Percentiles rank a stretch among this genome's conserved stretches.
Evolutionary conservation across 805 yeast species (phyloP).

Genomic region (Pichia sporocuriosa): DNA sequence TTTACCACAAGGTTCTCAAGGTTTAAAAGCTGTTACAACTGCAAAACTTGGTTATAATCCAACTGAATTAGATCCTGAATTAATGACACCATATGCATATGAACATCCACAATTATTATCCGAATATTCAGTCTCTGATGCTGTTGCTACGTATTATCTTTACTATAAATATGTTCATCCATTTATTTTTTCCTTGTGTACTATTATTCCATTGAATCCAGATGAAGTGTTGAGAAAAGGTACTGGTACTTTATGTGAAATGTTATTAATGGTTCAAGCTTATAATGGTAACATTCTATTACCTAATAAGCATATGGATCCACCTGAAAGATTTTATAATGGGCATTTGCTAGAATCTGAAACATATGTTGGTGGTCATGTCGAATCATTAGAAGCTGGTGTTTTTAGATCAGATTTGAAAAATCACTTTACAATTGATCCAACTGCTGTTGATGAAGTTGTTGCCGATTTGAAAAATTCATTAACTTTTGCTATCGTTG

Average conservation of each 20-base stretch:
- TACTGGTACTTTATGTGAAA: slow-evolving; percentile 97
- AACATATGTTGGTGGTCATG: slow-evolving; percentile 98
- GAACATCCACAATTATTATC: slow-evolving; percentile 89
- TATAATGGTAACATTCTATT: slow-evolving; percentile 66
- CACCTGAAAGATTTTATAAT: slow-evolving; percentile 88
- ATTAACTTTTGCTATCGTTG: slow-evolving; percentile 73
- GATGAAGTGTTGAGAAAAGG: slow-evolving; percentile 96
- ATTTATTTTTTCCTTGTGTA: slow-evolving; percentile 89
- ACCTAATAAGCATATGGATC: slow-evolving; percentile 92
- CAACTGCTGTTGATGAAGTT: slow-evolving; percentile 76
- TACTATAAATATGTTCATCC: slow-evolving; percentile 97
- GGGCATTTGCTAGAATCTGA: slow-evolving; percentile 93
- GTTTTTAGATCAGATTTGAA: slow-evolving; percentile 88
- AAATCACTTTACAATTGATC: slow-evolving; percentile 69
- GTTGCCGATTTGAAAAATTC: slow-evolving; percentile 68
- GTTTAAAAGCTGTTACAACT: slow-evolving; percentile 95
- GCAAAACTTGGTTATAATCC: slow-evolving; percentile 95
- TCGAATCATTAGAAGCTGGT: slow-evolving; percentile 95
- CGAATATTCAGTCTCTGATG: slow-evolving; percentile 98
- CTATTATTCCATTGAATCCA: slow-evolving; percentile 91
- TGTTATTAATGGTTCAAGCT: slow-evolving; percentile 95
- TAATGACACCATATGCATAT: slow-evolving; percentile 96
- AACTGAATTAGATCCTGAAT: slow-evolving; percentile 91
- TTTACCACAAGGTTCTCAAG: slow-evolving; percentile 97
- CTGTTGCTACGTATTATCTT: slow-evolving; percentile 94